Evolutionary conservation across 495 filamentous ascomycete species (phyloP).

Genomic region (Evansstolkia leycettana): DNA sequence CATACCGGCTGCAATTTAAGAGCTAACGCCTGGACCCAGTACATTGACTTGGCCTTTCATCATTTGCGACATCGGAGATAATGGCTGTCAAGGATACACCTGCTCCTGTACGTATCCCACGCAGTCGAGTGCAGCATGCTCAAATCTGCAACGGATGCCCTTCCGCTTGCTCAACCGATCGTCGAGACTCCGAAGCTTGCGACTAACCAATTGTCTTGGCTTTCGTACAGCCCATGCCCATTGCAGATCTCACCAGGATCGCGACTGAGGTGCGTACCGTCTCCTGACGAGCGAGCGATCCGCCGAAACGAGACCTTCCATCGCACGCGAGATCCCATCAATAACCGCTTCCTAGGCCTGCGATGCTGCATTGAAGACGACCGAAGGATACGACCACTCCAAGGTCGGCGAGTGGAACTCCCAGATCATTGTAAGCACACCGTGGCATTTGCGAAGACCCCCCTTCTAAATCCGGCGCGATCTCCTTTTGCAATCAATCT

Average conservation of each 20-base stretch:
- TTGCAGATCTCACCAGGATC: conserved; percentile 69
- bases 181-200: neutral
- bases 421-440: conserved; percentile 66
- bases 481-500: conserved; percentile 1
- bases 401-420: conserved; percentile 78
- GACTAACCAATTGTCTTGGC: conserved; percentile 8
- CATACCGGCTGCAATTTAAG: too few species aligned
- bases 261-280: conserved; percentile 56
- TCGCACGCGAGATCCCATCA: conserved; percentile 1
- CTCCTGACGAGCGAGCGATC: neutral
- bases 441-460: neutral
- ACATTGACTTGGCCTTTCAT: neutral
- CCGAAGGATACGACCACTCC: conserved; percentile 69
- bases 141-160: neutral
- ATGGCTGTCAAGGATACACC: conserved; percentile 26
- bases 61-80: conserved; percentile 6
- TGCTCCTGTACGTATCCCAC: conserved; percentile 17
- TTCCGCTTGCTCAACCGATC: neutral
- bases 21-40: too few species aligned
- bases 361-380: conserved; percentile 56
- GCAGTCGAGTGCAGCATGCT: neutral
- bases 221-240: conserved; percentile 53
- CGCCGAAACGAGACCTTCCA: neutral
- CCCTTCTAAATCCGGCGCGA: neutral
- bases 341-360: conserved; percentile 50